Evolutionary conservation across 1,284 basidiomycete genomes (phyloP).

Genomic region (Ustilago bromivora): DNA sequence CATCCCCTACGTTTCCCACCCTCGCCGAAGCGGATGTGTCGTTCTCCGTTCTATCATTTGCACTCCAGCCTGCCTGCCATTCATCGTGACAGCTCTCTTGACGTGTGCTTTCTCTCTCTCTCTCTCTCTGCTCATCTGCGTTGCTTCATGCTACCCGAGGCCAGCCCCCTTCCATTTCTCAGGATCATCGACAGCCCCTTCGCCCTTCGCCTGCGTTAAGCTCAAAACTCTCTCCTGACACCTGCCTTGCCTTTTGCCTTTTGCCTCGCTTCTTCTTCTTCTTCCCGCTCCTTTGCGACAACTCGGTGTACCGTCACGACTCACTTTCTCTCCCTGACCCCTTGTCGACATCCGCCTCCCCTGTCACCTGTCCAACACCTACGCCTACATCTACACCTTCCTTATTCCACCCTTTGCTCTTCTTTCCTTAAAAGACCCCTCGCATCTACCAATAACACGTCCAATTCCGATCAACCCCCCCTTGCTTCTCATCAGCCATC

Average conservation of each 20-base stretch:
- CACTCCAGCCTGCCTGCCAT: not conserved
- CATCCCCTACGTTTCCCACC: constrained; percentile 17
- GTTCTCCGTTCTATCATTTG: not conserved
- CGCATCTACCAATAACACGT: constrained; percentile 47
- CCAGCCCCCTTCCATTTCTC: constrained; percentile 22
- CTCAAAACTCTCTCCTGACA: constrained; percentile 22
- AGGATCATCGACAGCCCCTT: constrained; percentile 29
- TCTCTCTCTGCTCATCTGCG: not conserved
- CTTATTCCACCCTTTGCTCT: constrained; percentile 10
- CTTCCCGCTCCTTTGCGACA: constrained; percentile 5
- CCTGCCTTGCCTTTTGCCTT: constrained; percentile 9
- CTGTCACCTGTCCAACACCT: constrained; percentile 33
- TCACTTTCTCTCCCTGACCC: constrained; percentile 12
- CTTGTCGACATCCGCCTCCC: constrained; percentile 41
- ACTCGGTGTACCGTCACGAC: constrained; percentile 6
- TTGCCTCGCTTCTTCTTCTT: constrained; percentile 12
- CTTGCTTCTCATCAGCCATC: constrained; percentile 40
- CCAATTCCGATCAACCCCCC: constrained; percentile 46
- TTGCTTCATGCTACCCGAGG: constrained; percentile 24
- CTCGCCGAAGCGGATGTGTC: constrained; percentile 37
- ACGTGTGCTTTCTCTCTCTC: constrained; percentile 8
- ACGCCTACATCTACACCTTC: constrained; percentile 22
- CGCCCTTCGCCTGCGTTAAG: constrained; percentile 10
- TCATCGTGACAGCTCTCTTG: constrained; percentile 19
- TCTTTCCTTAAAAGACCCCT: constrained; percentile 47